Conservation (phyloP, 129 eudicot species). For the Lonicera japonica region DNA sequence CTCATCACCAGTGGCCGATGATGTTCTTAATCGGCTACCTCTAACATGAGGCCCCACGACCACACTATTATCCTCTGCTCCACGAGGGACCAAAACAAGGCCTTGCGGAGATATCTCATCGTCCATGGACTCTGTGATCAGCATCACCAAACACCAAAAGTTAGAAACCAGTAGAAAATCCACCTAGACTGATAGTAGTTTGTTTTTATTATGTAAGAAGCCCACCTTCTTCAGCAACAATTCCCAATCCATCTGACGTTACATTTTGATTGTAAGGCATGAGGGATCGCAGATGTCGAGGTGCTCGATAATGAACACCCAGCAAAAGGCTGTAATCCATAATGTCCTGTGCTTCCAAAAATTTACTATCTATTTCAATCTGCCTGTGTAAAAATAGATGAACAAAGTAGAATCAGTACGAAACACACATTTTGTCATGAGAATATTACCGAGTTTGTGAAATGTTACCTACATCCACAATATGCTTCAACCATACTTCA, state of each 20-base stretch:
- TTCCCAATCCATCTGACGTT: slow-evolving; percentile 62
- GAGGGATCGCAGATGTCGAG: slow-evolving; percentile 68
- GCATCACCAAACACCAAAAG: slow-evolving; percentile 4
- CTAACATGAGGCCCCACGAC: slow-evolving; percentile 84
- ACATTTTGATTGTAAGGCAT: slow-evolving; percentile 50
- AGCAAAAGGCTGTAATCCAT: slow-evolving; percentile 97
- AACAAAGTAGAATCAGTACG: slow-evolving; percentile 6
- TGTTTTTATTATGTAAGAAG: neutral
- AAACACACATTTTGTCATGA: slow-evolving; percentile 1
- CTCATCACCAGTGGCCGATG: slow-evolving; percentile 80
- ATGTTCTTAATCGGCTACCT: slow-evolving; percentile 71
- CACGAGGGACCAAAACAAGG: slow-evolving; percentile 85
- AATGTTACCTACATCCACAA: neutral
- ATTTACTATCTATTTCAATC: slow-evolving; percentile 3
- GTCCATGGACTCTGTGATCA: slow-evolving; percentile 53
- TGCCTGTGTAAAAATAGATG: slow-evolving; percentile 46
- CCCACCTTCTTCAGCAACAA: slow-evolving; percentile 91
- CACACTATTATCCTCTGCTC: slow-evolving; percentile 59
- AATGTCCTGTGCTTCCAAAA: slow-evolving; percentile 71
- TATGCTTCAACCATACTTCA: neutral
- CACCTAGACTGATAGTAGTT: no score
- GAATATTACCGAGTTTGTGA: neutral
- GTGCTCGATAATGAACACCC: slow-evolving; percentile 97
- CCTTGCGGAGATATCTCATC: slow-evolving; percentile 92
- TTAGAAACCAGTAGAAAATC: no score